phyloP scores from a whole-genome alignment of 2,329 filamentous ascomycete genomes.

The Hypoxylon sp. region DNA sequence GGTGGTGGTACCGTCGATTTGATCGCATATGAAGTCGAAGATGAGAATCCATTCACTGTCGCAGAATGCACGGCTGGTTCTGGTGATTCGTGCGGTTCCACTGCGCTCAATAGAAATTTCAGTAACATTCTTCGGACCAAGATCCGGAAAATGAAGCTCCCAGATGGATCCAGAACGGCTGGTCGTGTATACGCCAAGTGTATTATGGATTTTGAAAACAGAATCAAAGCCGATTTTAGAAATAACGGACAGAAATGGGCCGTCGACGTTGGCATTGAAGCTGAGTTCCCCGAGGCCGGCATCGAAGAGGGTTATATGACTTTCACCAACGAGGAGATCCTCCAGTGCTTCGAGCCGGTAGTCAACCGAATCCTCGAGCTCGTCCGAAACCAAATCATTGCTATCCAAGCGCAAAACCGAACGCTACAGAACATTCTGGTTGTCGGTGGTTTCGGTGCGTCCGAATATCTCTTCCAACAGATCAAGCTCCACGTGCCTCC shows the following conservation, averaged over 20 bases:
- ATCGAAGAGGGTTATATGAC: slow-evolving; percentile 99
- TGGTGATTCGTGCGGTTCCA: slow-evolving; percentile 98
- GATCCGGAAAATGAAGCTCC: slow-evolving; percentile 99
- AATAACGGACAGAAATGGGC: slow-evolving; percentile 99
- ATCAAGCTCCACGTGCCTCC: slow-evolving; percentile 98
- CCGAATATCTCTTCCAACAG: slow-evolving; percentile 98
- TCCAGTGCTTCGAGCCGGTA: slow-evolving; percentile 98
- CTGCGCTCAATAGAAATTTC: slow-evolving; percentile 96
- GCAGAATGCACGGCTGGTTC: slow-evolving; percentile 97
- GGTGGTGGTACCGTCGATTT: slow-evolving; percentile 98
- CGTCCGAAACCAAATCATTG: slow-evolving; percentile 97
- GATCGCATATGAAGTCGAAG: slow-evolving; percentile 98
- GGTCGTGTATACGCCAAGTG: slow-evolving; percentile 98
- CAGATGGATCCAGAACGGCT: slow-evolving; percentile 96
- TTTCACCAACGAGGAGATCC: slow-evolving; percentile 98
- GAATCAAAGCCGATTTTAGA: slow-evolving; percentile 99
- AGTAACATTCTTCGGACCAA: slow-evolving; percentile 98
- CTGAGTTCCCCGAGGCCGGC: slow-evolving; percentile 95
- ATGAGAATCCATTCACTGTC: slow-evolving; percentile 96
- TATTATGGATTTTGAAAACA: slow-evolving; percentile 99
- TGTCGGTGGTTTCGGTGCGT: slow-evolving; percentile 97
- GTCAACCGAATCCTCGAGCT: slow-evolving; percentile 97
- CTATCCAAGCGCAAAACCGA: slow-evolving; percentile 96
- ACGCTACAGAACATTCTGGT: slow-evolving; percentile 95
- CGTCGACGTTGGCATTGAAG: slow-evolving; percentile 97